These are phyloP conservation scores for Lotmaria passim DNA, from an alignment of 208 protist genomes.

Conservation along the genomic window DNA sequence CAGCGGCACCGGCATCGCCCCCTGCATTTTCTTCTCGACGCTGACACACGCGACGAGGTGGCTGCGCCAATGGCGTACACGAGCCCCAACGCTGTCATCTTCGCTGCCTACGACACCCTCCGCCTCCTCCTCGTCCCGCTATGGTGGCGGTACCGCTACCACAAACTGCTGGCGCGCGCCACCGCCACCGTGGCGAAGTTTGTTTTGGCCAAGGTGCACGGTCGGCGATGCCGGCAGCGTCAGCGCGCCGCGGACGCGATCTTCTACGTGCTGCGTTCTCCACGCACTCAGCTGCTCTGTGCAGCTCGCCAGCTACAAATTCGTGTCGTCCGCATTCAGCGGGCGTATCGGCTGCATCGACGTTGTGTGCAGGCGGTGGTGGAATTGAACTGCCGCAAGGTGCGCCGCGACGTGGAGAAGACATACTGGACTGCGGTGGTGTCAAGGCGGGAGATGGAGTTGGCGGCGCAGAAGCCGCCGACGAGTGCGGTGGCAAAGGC, in stretches of 20 bases:
- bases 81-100: background rate
- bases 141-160: conserved; percentile 40
- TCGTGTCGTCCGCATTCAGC: conserved; percentile 52
- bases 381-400: conserved; percentile 61
- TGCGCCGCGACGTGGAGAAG: conserved; percentile 52
- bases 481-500: conserved; percentile 3
- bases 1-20: conserved; percentile 2
- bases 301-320: conserved; percentile 10
- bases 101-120: conserved; percentile 31
- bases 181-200: conserved; percentile 23
- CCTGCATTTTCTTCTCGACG: background rate
- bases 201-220: conserved; percentile 10
- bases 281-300: conserved; percentile 29
- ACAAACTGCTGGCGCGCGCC: conserved; percentile 15
- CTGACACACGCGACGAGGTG: conserved; percentile 10
- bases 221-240: conserved; percentile 8
- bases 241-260: conserved; percentile 19
- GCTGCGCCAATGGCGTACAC: conserved; percentile 1
- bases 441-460: conserved; percentile 41
- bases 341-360: conserved; percentile 43
- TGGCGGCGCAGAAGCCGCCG: conserved; percentile 15
- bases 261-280: conserved; percentile 14
- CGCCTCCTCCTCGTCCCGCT: conserved; percentile 37
- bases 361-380: conserved; percentile 46
- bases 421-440: conserved; percentile 58